Evolutionary conservation across 208 protist species (phyloP), one percentile per base, ranked within the genome.

Genomic region (Wallacemonas sp.): DNA sequence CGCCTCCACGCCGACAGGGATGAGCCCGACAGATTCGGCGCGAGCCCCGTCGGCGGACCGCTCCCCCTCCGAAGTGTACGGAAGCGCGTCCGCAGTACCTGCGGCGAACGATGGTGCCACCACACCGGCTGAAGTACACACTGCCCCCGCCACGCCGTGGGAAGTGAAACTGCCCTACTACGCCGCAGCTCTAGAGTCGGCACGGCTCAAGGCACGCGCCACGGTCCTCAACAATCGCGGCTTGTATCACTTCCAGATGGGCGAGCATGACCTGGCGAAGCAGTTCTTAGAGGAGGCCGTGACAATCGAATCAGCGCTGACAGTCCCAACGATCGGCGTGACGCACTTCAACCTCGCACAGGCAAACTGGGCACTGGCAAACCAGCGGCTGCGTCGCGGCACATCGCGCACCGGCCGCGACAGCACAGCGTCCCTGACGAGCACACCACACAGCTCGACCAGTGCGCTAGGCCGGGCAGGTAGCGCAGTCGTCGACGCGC

Each of bases 301-400:
- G 32, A 55, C 71, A 34, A 34, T 91, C 19, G 87, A 94, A 61
- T 79, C 86, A 57, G 37, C 72, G 29, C 69, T 89, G 26, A 29
- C 52, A 44, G 79, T 83, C 17, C 59, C 72, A 12, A 88, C 76
- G 12, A 84, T 91, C 29, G 82, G 82, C 34, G 83, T 94, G 36
- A 94, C 88, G 1, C 86, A 86, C 66, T 87, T 94, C 62, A 94
- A 91, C 72, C 63, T 88, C 17, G 88, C 88, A 9, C 84, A 94
- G 60, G 42, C 78, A 1, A 72, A 84, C 57, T 78, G 83, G 66
- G 79, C 76, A 37, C 65, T 76, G 33, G 58, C 32, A 19, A 52
- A 71, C 33, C 15, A 66, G 19, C 45, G 66, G 1, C 71, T 78
- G 17, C 15, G n/a, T 21, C n/a, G 17, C 19, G n/a, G 10, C 33